Evolutionary conservation across 2,329 filamentous ascomycete species (phyloP).

Genomic region (Ophiocordyceps robertsii): DNA sequence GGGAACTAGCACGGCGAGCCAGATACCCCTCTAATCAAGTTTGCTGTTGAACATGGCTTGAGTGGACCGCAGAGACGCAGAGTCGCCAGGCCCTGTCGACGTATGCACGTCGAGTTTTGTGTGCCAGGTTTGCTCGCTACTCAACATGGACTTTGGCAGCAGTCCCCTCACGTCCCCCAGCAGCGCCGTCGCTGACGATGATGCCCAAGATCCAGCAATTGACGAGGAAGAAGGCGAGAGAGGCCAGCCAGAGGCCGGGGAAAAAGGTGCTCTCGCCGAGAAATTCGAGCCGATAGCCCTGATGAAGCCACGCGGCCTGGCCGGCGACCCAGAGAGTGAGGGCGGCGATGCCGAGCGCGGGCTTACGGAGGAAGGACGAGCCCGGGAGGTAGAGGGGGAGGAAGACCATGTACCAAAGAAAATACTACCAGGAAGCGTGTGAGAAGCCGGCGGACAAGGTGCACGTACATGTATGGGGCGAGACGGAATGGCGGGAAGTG

Average conservation of each 20-base stretch:
- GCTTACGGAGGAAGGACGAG: conserved; percentile 55
- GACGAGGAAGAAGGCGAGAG: conserved; percentile 66
- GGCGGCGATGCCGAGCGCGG: conserved; percentile 49
- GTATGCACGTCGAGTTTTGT: too few species aligned
- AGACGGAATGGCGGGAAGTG: background rate
- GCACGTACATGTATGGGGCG: background rate
- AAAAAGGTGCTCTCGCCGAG: conserved; percentile 72
- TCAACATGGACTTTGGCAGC: conserved; percentile 10
- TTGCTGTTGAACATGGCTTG: background rate
- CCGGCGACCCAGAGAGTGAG: conserved; percentile 59
- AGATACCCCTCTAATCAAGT: conserved; percentile 6
- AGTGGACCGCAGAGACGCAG: too few species aligned
- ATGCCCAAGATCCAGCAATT: conserved; percentile 82
- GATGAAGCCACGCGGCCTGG: conserved; percentile 65
- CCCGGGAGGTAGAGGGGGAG: conserved; percentile 78
- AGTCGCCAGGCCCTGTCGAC: too few species aligned
- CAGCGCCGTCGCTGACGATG: conserved; percentile 52
- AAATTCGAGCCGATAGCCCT: conserved; percentile 66
- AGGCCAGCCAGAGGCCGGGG: conserved; percentile 67
- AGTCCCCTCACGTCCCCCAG: background rate
- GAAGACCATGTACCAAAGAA: conserved; percentile 95
- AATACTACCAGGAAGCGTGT: conserved; percentile 50
- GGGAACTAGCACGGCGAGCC: conserved; percentile 3
- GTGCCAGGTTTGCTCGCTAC: conserved; percentile 2
- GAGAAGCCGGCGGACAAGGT: background rate